phyloP scores from a whole-genome alignment of 495 filamentous ascomycete species.

The Trichoderma asperelloides region DNA sequence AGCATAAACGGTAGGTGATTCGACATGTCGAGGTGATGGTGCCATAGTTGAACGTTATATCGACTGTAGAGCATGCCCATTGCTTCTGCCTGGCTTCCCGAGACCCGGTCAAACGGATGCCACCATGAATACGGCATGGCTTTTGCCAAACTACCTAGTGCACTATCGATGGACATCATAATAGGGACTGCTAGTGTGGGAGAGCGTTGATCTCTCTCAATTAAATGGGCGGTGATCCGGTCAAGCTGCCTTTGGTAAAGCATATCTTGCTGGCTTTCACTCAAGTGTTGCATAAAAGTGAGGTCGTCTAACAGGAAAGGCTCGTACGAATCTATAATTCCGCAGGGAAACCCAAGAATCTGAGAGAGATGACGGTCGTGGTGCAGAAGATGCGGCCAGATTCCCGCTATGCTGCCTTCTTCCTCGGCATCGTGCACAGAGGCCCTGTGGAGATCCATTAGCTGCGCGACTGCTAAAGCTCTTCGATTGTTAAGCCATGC shows the following conservation, averaged over 20 bases:
- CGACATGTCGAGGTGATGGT: slow-evolving; percentile 1
- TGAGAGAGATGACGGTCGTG: not conserved
- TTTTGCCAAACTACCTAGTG: not conserved
- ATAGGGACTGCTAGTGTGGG: not conserved
- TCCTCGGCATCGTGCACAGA: not conserved
- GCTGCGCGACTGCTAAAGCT: not conserved
- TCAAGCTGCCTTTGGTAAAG: not conserved
- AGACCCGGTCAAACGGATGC: not conserved
- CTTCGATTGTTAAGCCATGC: not conserved
- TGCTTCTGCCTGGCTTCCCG: not conserved
- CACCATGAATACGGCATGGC: not conserved
- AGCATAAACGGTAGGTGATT: slow-evolving; percentile 1
- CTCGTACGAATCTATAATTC: not conserved
- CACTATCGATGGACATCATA: not conserved
- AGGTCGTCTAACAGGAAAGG: not conserved
- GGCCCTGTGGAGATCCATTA: not conserved
- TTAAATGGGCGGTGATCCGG: not conserved
- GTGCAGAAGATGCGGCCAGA: not conserved
- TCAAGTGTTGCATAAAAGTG: not conserved
- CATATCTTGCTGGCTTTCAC: not conserved
- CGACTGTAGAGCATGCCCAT: slow-evolving; percentile 1
- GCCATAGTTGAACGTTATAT: not conserved
- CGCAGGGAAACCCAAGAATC: not conserved
- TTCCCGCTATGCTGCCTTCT: not conserved
- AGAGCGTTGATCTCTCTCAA: not conserved